Base-by-base conservation (phyloP, 2,329 filamentous ascomycete genomes). In the Colletotrichum plurivorum region DNA sequence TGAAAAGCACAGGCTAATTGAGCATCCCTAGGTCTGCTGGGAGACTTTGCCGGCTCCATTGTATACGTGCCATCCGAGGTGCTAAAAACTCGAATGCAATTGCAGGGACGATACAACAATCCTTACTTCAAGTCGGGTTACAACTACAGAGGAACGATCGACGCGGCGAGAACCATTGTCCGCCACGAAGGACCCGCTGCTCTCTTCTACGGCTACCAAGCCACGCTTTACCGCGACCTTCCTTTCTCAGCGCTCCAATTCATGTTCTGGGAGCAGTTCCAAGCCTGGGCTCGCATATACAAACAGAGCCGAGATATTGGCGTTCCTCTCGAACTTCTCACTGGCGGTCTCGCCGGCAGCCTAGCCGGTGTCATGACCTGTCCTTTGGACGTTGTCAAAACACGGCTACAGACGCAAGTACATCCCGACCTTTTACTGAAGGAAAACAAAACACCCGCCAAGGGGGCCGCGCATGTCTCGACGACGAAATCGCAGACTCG, bases 21-120 rank as follows among this genome's bases (percentile, higher is more conserved):
- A 67, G 4, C 5, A 22, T 7, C 10, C 5, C 16, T 46, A 95
- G 94, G 95, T n/a, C 95, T 98, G 75, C 79, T 98, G 69, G 96
- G 95, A 70, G 96, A 99, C 77, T 86, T 98, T 22, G 95, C 94
- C 52, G 95, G 96, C 1, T 97, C 94, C 0, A 87, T 97, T 69
- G 88, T 98, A 69, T 99, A 99, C 78, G 97, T 99, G 5, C 97
- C 96, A 4, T 97, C 95, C 13, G 97, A 99, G 81, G 96, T 99
- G 5, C 87, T 99, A 73, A 99, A 99, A 81, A 99, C 96, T n/a
- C 91, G 96, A 25, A 85, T 98, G 56, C 96, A 99, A 78, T 88
- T 99, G 6, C 96, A 99, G 80, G 97, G 96, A 58, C 93, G 94
- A 69, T 93, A 94, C 83, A 97, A 98, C 81, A 99, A 99, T 77